Base-by-base conservation (phyloP, 1,284 basidiomycete genomes). In the Phenoliferia sp. region DNA sequence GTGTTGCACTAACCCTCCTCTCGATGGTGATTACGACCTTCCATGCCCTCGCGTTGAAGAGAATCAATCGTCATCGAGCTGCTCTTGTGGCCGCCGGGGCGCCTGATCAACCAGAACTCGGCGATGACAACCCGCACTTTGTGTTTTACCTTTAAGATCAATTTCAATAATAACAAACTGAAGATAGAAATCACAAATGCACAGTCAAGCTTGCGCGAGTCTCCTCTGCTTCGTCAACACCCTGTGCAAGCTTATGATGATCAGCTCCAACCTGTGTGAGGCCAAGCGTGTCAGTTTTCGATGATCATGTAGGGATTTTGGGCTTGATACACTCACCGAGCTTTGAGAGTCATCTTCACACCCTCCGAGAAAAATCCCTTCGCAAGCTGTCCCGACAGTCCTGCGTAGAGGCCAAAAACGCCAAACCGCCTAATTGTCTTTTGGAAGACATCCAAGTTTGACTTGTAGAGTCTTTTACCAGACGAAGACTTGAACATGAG, bases 301-400 rank as follows among this genome's bases (percentile, higher is more conserved):
- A 9, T 9, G 32, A 28, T 7, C 1, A 3, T 1, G 1, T 3
- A 2, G 39, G 22, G 16, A 5, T 5, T 0, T 2, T 16, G 35
- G 10, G 3, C 19, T 34, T 10, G 34, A 22, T n/a, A n/a, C n/a
- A 62, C 77, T 69, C 35, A 77, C 78, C 79, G 72, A 54, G 80
- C 78, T 66, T 81, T 81, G 66, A 81, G 65, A 1, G 80, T 63
- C 76, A 81, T 77, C 70, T 79, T 80, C 17, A 81, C 75, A 0
- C 80, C 80, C 62, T 75, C 70, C n/a, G 64, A 61, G 36, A 77
- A 55, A 59, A 95, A 90, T 66, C 90, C 92, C 80, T 96, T 94
- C 7, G 89, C 73, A 16, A 97, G 85, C 80, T 96, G 95, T 77
- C 87, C 90, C 29, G 85, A 83, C 48, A 93, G 84, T 5, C 93